phyloP scores from a whole-genome alignment of 495 filamentous ascomycete genomes.

The Penicillium verhagenii region DNA sequence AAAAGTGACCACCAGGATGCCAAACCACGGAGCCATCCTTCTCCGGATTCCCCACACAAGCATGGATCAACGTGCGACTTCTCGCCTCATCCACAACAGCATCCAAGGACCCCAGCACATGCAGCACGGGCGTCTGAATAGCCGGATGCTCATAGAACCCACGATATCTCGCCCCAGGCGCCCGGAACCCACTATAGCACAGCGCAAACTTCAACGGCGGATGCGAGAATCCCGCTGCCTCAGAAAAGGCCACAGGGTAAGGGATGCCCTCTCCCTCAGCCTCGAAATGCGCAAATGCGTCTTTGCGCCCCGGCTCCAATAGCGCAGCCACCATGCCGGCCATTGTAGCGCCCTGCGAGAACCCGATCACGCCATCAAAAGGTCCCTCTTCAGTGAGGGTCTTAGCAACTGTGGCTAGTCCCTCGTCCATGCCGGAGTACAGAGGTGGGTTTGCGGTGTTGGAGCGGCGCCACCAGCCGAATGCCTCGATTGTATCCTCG shows the following conservation, averaged over 20 bases:
- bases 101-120: conserved; percentile 83
- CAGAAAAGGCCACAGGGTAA: conserved; percentile 58
- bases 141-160: conserved; percentile 69
- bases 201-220: conserved; percentile 74
- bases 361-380: conserved; percentile 73
- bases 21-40: conserved; percentile 62
- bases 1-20: conserved; percentile 92
- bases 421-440: conserved; percentile 66
- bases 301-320: conserved; percentile 58
- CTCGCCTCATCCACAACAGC: conserved; percentile 80
- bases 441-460: conserved; percentile 44
- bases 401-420: conserved; percentile 58
- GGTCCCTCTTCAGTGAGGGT: conserved; percentile 58
- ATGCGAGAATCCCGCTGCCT: conserved; percentile 40
- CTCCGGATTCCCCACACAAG: conserved; percentile 56
- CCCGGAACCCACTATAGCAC: conserved; percentile 75
- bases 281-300: conserved; percentile 43
- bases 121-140: conserved; percentile 74
- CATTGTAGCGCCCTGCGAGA: conserved; percentile 67
- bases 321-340: conserved; percentile 64
- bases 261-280: conserved; percentile 31
- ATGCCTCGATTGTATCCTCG: conserved; percentile 58
- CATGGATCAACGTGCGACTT: conserved; percentile 62
- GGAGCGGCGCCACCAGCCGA: conserved; percentile 81
- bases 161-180: conserved; percentile 58